phyloP scores from a whole-genome alignment of 75 land plant species.

The Gnetum montanum region DNA sequence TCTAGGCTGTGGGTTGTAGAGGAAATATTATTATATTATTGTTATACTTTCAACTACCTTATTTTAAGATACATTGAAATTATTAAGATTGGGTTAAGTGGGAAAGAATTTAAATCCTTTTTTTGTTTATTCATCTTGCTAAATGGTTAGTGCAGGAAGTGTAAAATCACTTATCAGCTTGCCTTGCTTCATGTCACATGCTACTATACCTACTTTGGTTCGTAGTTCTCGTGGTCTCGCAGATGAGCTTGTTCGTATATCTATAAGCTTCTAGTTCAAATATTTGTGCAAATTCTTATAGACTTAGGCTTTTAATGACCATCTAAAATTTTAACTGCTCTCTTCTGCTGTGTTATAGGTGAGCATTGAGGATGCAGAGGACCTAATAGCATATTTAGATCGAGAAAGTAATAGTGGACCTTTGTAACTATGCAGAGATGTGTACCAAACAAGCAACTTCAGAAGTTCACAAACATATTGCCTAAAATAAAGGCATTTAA shows the following conservation, averaged over 20 bases:
- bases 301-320: too few species aligned
- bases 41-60: too few species aligned
- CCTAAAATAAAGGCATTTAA: too few species aligned
- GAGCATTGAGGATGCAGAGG: constrained; percentile 94
- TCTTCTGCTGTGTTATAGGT: constrained; percentile 16
- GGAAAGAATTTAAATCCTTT: not conserved
- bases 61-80: too few species aligned
- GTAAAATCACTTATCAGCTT: constrained; percentile 94
- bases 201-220: constrained; percentile 77
- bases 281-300: not conserved
- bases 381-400: constrained; percentile 75
- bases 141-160: constrained; percentile 91
- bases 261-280: constrained; percentile 27
- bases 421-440: too few species aligned
- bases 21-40: too few species aligned
- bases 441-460: too few species aligned
- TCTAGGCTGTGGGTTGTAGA: too few species aligned
- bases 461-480: too few species aligned
- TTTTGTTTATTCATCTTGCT: too few species aligned
- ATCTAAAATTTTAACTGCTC: not conserved
- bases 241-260: constrained; percentile 79
- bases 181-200: constrained; percentile 99
- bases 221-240: constrained; percentile 75
- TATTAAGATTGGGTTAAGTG: too few species aligned
- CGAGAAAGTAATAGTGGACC: constrained; percentile 58